These are phyloP conservation scores for Marchantia polymorpha DNA, from an alignment of 225 moss, liverwort and hornwort species.

Conservation along the genomic window DNA sequence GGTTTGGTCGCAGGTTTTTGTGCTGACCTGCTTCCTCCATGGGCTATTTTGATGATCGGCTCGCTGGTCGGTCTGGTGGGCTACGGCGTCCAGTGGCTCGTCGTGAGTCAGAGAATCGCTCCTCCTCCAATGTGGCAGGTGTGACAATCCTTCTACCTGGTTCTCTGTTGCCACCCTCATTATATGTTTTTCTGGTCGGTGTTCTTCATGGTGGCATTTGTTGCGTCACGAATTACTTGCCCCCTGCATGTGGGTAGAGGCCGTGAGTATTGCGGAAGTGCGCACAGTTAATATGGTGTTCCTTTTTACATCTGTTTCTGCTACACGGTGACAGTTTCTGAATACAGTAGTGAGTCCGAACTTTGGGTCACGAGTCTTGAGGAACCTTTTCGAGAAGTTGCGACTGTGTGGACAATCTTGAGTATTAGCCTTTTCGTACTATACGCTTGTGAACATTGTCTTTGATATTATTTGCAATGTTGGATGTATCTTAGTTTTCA, in stretches of 20 bases:
- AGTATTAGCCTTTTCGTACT: background rate
- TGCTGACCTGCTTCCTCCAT: constrained; percentile 61
- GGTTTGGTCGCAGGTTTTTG: constrained; percentile 66
- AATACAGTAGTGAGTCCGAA: too few species aligned
- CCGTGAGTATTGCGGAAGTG: background rate
- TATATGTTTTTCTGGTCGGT: too few species aligned
- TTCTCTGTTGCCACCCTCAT: background rate
- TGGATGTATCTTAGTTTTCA: background rate
- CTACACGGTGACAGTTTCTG: too few species aligned
- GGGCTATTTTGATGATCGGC: constrained; percentile 62
- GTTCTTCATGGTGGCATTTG: background rate
- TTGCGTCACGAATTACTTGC: background rate
- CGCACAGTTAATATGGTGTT: background rate
- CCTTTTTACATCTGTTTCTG: too few species aligned
- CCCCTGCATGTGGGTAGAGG: background rate
- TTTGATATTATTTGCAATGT: background rate
- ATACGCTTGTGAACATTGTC: background rate
- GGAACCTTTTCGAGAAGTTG: background rate
- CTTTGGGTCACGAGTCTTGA: background rate
- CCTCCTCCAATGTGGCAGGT: constrained; percentile 67
- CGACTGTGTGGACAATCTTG: background rate
- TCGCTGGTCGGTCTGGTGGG: constrained; percentile 43
- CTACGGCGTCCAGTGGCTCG: constrained; percentile 60
- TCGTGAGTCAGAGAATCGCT: constrained; percentile 53
- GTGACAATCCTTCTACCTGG: background rate